Evolutionary conservation across 1,284 basidiomycete genomes (phyloP), one percentile per base, ranked within the genome.

Genomic region (Ganoderma sp.): DNA sequence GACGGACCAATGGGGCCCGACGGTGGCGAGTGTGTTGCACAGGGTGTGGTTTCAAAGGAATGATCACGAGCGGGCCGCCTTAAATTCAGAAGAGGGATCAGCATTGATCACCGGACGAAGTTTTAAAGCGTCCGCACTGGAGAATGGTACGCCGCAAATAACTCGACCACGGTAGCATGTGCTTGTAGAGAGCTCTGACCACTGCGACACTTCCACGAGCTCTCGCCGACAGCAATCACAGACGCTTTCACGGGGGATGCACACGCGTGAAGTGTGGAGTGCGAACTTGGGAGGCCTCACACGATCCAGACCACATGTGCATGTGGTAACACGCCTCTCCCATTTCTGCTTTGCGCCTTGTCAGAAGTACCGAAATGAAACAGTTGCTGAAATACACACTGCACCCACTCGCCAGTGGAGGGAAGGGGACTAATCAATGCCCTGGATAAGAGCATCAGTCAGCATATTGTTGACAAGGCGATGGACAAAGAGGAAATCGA

Each of bases 111-210:
- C 28, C 25, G 15, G 52, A 17, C 52, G 15, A 54, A 28, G 28
- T 50, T 50, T 50, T 50, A 54, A 54, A 54, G 28, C 28, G 52
- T 54, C 52, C 52, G 52, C 52, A 32, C 22, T 15, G 52, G 52
- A 54, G 14, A 32, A 28, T 54, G 28, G 25, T 32, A 15, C 22
- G 52, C 22, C 28, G 52, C 15, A 25, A 25, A 32, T 32, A 54
- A 32, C 22, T 25, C 17, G 15, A 32, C 15, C 12, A 22, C 48
- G 12, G 25, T 32, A 54, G 52, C 52, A 54, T 54, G 42, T 34
- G 61, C n/a, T 14, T 19, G 60, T 59, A 39, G 22, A 17, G 25
- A n/a, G 28, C 28, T 32, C 28, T 54, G 14, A 9, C 48, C 48
- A 50, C 32, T 3, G 32, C 4, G 4, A 32, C 48, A 50, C 12